phyloP scores from a whole-genome alignment of 192 early-diverging fungal genomes.

The Coemansia sp. region DNA sequence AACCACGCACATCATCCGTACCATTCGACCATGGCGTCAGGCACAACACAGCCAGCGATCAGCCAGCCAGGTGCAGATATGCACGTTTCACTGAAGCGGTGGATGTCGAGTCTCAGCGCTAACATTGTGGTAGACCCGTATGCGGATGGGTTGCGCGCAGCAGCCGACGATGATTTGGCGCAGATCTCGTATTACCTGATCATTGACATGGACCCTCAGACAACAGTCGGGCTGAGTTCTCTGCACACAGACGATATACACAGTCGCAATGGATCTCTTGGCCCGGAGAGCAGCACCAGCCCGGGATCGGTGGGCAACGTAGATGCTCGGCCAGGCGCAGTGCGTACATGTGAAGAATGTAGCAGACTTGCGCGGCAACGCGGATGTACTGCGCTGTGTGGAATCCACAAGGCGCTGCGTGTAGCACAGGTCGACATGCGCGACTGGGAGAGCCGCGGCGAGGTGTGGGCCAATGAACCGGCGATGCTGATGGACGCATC shows the following conservation, averaged over 20 bases:
- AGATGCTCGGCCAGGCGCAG: not conserved
- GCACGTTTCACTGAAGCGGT: conserved; percentile 25
- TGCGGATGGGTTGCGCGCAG: conserved; percentile 20
- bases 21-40: conserved; percentile 10
- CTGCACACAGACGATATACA: conserved; percentile 24
- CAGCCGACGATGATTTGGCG: not conserved
- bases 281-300: not conserved
- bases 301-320: not conserved
- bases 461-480: conserved; percentile 51
- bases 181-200: conserved; percentile 52
- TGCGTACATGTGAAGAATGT: conserved; percentile 34
- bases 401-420: conserved; percentile 38
- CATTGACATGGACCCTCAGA: conserved; percentile 55
- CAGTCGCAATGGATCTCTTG: conserved; percentile 49
- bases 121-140: conserved; percentile 25
- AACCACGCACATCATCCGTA: not conserved
- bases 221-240: conserved; percentile 30
- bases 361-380: conserved; percentile 9
- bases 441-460: conserved; percentile 54
- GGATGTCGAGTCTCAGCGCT: conserved; percentile 45
- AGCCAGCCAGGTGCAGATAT: not conserved
- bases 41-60: not conserved
- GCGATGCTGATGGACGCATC: conserved; percentile 52
- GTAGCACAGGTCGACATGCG: conserved; percentile 50
- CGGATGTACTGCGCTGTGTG: conserved; percentile 18